These are phyloP conservation scores for Starmera dryadoides DNA, from an alignment of 805 yeast species.

Conservation along the genomic window DNA sequence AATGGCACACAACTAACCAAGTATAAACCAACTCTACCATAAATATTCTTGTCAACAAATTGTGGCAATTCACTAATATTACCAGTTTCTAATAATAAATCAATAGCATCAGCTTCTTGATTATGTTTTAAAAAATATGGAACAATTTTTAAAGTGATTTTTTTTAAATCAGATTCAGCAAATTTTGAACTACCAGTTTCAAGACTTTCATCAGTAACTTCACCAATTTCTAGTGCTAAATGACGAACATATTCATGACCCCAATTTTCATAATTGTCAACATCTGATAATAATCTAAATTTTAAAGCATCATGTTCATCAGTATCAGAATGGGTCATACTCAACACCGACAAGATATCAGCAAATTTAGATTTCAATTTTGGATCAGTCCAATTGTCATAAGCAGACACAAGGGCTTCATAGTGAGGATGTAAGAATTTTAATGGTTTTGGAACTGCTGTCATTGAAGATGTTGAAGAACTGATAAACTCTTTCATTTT, in stretches of 20 bases:
- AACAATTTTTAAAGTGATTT: conserved; percentile 68
- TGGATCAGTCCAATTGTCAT: conserved; percentile 56
- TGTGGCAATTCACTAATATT: conserved; percentile 74
- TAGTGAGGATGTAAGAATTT: conserved; percentile 90
- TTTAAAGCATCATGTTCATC: conserved; percentile 74
- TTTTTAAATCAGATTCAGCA: conserved; percentile 39
- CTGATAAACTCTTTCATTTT: conserved; percentile 72
- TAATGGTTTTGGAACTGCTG: conserved; percentile 98
- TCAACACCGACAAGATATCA: conserved; percentile 85
- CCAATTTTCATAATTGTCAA: conserved; percentile 71
- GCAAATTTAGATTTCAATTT: conserved; percentile 55
- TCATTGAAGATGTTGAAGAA: conserved; percentile 96
- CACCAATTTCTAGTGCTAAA: conserved; percentile 91
- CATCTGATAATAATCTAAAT: conserved; percentile 61
- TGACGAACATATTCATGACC: conserved; percentile 98
- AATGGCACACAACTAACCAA: conserved; percentile 96
- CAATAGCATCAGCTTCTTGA: conserved; percentile 98
- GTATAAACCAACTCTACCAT: conserved; percentile 84
- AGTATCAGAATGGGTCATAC: conserved; percentile 87
- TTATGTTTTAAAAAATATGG: conserved; percentile 90
- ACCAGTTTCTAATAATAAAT: conserved; percentile 84
- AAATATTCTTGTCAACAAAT: conserved; percentile 80
- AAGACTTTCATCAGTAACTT: conserved; percentile 56
- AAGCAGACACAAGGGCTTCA: conserved; percentile 55
- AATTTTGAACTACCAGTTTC: conserved; percentile 29